Base-by-base conservation (phyloP, 441 rosid species). In the Gossypium trilobum region DNA sequence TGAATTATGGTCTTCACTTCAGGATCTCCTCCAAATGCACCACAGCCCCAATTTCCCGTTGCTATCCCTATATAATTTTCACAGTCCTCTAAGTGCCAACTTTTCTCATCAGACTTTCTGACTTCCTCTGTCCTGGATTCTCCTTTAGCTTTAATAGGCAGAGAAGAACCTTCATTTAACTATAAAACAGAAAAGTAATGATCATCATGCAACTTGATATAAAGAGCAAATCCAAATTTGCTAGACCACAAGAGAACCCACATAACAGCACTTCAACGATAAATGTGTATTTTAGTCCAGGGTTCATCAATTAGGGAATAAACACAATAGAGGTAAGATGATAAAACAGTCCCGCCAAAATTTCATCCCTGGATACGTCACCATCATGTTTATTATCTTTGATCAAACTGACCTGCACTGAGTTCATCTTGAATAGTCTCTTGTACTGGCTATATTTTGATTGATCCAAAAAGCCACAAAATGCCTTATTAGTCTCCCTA, bases 1-100 rank as follows among this genome's bases (percentile, higher is more conserved):
- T 95, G 99, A 77, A 89, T 83, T 42, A 87, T 79, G 77, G 89
- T 65, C 87, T 95, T 95, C 6, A 95, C 71, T 76, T 90, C 88
- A 54, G 96, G 92, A 76, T 95, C 99, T 77, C 98, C 99, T 60
- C 99, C 96, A 86, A 92, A 95, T 73, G 85, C 97, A 75, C 99
- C 99, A 79, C 97, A 92, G 8, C 99, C 98, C 97, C 99, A 92
- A 78, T 92, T 95, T 60, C 99, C 99, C 0, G 97, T 92, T 16
- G 84, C 98, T 63, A 95, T 80, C 73, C 96, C 96, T 48, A 82
- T 73, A 70, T 19, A 65, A 74, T 82, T 86, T 81, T 87, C 84
- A 55, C 60, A 62, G 39, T 79, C 78, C 64, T 64, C 46, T 73
- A 52, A 64, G 68, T 58, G 56, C 44, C 48, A 77, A 73, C 75